phyloP scores from a whole-genome alignment of 108 stramenopile genomes.

The Aurantiochytrium sp. region DNA sequence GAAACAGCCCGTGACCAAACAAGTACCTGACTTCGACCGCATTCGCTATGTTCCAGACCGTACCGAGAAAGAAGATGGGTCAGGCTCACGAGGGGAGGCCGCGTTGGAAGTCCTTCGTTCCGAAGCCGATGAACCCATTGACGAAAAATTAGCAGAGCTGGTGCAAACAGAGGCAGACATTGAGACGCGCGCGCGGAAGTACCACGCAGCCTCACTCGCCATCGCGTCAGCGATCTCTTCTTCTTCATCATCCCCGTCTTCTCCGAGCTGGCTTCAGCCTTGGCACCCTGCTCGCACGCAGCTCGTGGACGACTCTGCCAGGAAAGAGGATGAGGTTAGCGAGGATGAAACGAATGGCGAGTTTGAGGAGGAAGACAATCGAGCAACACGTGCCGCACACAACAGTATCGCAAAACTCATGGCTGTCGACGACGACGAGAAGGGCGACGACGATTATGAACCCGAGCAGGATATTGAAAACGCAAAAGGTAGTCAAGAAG shows the following conservation, averaged over 20 bases:
- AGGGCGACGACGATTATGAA: background rate
- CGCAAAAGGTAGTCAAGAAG: no score
- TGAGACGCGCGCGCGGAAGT: background rate
- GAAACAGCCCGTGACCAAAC: background rate
- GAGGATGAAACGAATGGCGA: background rate
- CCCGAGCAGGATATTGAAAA: background rate
- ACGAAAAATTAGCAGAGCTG: background rate
- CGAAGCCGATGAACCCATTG: background rate
- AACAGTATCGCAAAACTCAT: background rate
- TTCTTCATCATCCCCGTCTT: no score
- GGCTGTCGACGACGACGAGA: background rate
- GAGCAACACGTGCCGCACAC: background rate
- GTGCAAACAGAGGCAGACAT: background rate
- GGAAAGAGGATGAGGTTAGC: background rate
- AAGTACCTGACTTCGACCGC: no score
- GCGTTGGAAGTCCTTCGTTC: background rate
- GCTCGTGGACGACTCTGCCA: background rate
- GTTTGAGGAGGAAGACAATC: background rate
- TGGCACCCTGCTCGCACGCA: no score
- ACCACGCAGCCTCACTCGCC: background rate
- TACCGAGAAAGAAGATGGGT: background rate
- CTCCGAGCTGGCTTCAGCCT: no score
- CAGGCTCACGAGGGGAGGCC: background rate
- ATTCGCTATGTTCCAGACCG: background rate
- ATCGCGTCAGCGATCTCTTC: background rate